These are phyloP conservation scores for Tricharina praecox DNA, from an alignment of 495 filamentous ascomycete species.

Conservation along the genomic window DNA sequence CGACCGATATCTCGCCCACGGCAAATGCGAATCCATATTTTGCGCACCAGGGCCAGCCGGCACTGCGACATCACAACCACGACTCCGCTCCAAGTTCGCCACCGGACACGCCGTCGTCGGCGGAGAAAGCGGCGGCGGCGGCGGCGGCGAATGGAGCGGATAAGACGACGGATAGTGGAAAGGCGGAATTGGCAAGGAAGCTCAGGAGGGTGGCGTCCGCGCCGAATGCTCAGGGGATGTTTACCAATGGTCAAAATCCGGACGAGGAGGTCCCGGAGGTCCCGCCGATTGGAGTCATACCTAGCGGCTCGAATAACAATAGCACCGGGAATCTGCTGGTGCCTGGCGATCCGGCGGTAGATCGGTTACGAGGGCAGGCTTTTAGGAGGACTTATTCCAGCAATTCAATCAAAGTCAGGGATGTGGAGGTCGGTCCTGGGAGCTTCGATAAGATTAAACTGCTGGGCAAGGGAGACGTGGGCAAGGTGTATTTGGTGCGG, in stretches of 20 bases:
- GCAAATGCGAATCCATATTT: conserved; percentile 96
- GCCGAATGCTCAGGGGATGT: conserved; percentile 90
- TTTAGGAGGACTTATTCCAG: conserved; percentile 96
- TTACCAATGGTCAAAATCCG: conserved; percentile 43
- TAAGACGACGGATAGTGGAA: conserved; percentile 61
- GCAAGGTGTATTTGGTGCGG: conserved; percentile 91
- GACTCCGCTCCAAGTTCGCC: conserved; percentile 89
- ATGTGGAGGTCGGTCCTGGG: conserved; percentile 85
- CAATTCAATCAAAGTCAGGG: conserved; percentile 93
- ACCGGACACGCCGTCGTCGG: conserved; percentile 62
- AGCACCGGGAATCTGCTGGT: conserved; percentile 24
- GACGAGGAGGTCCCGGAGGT: conserved; percentile 36
- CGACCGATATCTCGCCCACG: conserved; percentile 77
- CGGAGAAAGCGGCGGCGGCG: conserved; percentile 12
- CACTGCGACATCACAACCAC: conserved; percentile 83
- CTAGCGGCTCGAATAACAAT: conserved; percentile 15
- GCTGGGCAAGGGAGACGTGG: conserved; percentile 96
- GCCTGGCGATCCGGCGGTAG: conserved; percentile 18
- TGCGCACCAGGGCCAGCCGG: conserved; percentile 84
- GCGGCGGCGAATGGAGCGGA: conserved; percentile 38
- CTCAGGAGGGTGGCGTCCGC: conserved; percentile 85
- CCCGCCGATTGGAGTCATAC: conserved; percentile 16
- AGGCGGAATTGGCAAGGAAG: conserved; percentile 85
- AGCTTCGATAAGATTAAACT: conserved; percentile 99
- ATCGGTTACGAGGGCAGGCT: conserved; percentile 34